Base-by-base conservation (phyloP, 176 grass and related monocot genomes). In the Triticum dicoccoides region DNA sequence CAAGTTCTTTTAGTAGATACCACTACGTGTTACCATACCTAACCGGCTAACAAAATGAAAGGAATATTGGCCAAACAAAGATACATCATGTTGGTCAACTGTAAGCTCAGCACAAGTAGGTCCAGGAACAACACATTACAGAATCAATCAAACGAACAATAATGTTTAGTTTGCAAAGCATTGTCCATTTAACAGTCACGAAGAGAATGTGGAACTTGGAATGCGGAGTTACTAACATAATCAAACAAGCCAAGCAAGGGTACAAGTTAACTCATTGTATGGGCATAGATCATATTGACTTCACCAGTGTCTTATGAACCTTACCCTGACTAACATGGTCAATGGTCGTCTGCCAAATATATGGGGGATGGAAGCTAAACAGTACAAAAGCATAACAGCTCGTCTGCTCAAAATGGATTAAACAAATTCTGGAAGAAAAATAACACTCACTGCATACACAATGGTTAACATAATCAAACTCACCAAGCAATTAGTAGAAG, bases 1-100 rank as follows among this genome's bases (percentile, higher is more conserved):
- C 5, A 23, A 45, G 30, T 10, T 34, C 20, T 82, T 86, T 84
- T 29, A 75, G 39, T 42, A 38, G 72, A 61, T 78, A 73, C 41
- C 49, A 81, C 11, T 76, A 29, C 24, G n/a, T 65, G 35, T 29
- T 78, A 70, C 20, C 10, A 62, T 24, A 10, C 18, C 3, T 5
- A 80, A 80, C 11, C 33, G 18, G 10, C 24, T 20, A 83, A 80
- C 11, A 11, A 68, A 13, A 75, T 14, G 21, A 18, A 79, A 82
- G 42, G 24, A 83, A 41, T n/a, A 81, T 14, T 23, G 5, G 30
- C 6, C 56, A 84, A 82, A 51, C 11, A 11, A 67, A 78, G 52
- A 79, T 45, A 63, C 27, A 84, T 27, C 23, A 75, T 73, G 21
- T 67, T 74, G 45, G 61, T 49, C 52, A 76, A 84, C 27, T 72